Conservation (phyloP, 805 yeast genomes). For the Torulaspora gathmanii region DNA sequence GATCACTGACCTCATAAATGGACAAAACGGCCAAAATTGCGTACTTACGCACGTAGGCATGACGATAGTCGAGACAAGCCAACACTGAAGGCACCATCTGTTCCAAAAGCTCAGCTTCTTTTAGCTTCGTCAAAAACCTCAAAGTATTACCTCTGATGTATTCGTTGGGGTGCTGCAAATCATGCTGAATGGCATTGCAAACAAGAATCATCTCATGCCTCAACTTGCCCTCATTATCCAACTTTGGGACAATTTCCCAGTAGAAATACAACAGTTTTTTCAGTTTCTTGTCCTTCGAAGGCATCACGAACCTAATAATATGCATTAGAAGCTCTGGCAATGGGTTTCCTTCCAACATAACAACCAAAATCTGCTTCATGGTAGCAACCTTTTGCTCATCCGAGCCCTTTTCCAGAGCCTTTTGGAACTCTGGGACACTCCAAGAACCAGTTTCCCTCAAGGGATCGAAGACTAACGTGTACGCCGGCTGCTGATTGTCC, state of each 20-base stretch:
- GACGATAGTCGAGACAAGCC: conserved; percentile 89
- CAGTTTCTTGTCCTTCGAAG: conserved; percentile 82
- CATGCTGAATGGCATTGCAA: conserved; percentile 96
- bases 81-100: conserved; percentile 92
- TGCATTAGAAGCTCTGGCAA: conserved; percentile 94
- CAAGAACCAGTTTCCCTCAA: conserved; percentile 54
- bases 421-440: conserved; percentile 67
- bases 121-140: conserved; percentile 83
- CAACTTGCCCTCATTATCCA: conserved; percentile 81
- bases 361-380: conserved; percentile 80
- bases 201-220: conserved; percentile 98
- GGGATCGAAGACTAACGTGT: conserved; percentile 77
- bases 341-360: conserved; percentile 89
- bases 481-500: conserved; percentile 42
- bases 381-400: conserved; percentile 85
- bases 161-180: conserved; percentile 96
- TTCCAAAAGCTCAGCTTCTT: conserved; percentile 90
- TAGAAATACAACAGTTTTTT: conserved; percentile 90
- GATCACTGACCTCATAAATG: conserved; percentile 76
- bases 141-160: conserved; percentile 93
- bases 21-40: conserved; percentile 89
- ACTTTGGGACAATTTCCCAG: conserved; percentile 97
- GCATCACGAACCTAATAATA: conserved; percentile 95
- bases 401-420: conserved; percentile 77
- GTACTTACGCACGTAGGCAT: conserved; percentile 95